Percentiles rank a stretch among this genome's conserved stretches.
These are phyloP conservation scores for Carnegiea gigantea DNA, from an alignment of 179 eudicot species.

Conservation along the genomic window DNA sequence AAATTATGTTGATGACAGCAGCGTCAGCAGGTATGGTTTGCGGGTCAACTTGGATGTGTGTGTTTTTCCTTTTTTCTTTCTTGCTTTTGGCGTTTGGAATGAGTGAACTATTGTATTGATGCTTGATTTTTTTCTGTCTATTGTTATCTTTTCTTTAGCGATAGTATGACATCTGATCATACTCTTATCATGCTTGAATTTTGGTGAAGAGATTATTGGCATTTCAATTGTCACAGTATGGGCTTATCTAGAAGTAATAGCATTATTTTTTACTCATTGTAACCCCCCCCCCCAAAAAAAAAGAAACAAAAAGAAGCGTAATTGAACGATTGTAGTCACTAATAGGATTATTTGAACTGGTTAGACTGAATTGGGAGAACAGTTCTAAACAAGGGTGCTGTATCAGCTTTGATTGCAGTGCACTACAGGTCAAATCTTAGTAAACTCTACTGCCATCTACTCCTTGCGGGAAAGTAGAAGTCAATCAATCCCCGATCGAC, in stretches of 20 bases:
- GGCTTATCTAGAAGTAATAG: too few relatives aligned
- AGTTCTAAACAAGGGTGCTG: too few relatives aligned
- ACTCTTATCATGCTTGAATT: not conserved
- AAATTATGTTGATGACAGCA: not conserved
- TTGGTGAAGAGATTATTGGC: too few relatives aligned
- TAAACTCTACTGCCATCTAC: not conserved
- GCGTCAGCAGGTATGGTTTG: not conserved
- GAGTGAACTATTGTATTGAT: not conserved
- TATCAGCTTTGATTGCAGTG: not conserved
- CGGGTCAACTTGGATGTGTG: not conserved
- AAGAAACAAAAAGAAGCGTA: too few relatives aligned
- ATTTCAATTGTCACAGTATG: too few relatives aligned
- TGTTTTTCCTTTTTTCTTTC: not conserved
- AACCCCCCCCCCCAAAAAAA: too few relatives aligned
- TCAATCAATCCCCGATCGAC: not conserved
- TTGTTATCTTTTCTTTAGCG: not conserved
- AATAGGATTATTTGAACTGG: too few relatives aligned
- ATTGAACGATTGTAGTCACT: too few relatives aligned
- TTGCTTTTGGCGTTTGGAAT: not conserved
- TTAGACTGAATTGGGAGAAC: too few relatives aligned
- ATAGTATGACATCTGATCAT: not conserved
- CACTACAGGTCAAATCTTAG: not conserved
- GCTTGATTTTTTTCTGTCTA: not conserved
- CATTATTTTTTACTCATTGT: too few relatives aligned
- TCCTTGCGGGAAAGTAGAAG: not conserved